These are phyloP conservation scores for Phaseolus lunatus DNA, from an alignment of 306 rosid species.

Conservation along the genomic window DNA sequence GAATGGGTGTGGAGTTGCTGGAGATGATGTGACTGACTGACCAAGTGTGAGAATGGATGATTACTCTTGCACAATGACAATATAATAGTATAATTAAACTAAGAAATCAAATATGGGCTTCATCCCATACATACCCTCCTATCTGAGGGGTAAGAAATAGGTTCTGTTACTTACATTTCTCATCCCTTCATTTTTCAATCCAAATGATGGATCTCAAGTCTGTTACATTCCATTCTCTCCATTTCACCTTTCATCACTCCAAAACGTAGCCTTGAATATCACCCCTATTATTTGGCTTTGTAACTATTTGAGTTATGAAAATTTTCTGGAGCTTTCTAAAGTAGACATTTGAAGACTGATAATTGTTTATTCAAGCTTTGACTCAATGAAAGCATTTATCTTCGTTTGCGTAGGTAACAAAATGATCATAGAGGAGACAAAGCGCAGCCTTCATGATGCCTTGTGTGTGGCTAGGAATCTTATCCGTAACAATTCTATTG, in stretches of 20 bases:
- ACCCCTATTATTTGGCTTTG: conserved; percentile 1
- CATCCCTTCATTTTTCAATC: not conserved
- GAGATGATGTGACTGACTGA: not conserved
- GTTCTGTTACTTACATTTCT: not conserved
- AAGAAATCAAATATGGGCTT: not conserved
- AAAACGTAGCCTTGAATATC: not conserved
- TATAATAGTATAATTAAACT: not conserved
- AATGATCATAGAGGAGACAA: conserved; percentile 98
- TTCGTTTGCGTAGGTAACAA: conserved; percentile 77
- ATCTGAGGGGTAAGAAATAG: not conserved
- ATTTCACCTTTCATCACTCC: not conserved
- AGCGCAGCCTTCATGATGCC: conserved; percentile 95
- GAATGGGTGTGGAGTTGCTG: not conserved
- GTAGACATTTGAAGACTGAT: not conserved
- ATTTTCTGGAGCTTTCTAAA: conserved; percentile 1
- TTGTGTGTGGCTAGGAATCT: conserved; percentile 98
- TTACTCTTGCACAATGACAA: not conserved
- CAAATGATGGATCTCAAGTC: not conserved
- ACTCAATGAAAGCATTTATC: conserved; percentile 34
- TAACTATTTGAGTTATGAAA: not conserved
- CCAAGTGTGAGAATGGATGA: not conserved
- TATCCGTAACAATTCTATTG: conserved; percentile 94
- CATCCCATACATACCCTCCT: not conserved
- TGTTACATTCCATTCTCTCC: not conserved
- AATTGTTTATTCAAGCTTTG: conserved; percentile 19